These are phyloP conservation scores for Chlorella variabilis DNA, from an alignment of 163 green algal genomes.

Conservation along the genomic window DNA sequence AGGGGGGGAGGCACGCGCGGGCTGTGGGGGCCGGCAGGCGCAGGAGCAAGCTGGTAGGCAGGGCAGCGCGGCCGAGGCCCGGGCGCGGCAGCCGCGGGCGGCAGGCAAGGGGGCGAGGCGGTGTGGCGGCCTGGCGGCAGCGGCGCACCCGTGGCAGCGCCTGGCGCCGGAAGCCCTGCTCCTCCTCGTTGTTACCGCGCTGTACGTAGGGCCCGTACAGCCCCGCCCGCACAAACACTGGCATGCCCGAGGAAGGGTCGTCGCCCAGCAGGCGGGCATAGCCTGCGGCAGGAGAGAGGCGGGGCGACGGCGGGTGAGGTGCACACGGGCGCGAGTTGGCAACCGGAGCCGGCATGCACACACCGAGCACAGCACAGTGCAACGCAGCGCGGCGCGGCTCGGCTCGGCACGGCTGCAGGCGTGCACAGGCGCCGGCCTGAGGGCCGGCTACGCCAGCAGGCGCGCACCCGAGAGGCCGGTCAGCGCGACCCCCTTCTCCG, in stretches of 20 bases:
- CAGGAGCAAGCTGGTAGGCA: not conserved
- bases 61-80: not conserved
- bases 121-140: too few relatives aligned
- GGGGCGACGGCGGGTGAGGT: too few relatives aligned
- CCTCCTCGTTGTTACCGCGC: slow-evolving; percentile 34
- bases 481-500: too few relatives aligned
- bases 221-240: slow-evolving; percentile 57
- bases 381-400: not conserved
- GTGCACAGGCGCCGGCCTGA: slow-evolving; percentile 20
- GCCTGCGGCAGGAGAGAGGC: not conserved
- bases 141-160: not conserved
- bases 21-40: not conserved
- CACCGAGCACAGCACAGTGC: not conserved
- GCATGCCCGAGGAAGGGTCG: slow-evolving; percentile 46
- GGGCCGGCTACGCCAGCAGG: too few relatives aligned
- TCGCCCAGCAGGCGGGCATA: slow-evolving; percentile 48
- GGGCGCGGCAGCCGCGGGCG: slow-evolving; percentile 10
- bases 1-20: too few relatives aligned
- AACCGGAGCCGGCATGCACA: not conserved
- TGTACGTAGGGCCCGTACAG: slow-evolving; percentile 75
- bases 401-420: not conserved
- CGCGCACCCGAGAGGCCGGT: too few relatives aligned
- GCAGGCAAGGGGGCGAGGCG: too few relatives aligned
- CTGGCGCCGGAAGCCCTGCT: not conserved
- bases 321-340: too few relatives aligned